Evolutionary conservation across 2,329 filamentous ascomycete genomes (phyloP).

Genomic region (Colletotrichum camelliae): DNA sequence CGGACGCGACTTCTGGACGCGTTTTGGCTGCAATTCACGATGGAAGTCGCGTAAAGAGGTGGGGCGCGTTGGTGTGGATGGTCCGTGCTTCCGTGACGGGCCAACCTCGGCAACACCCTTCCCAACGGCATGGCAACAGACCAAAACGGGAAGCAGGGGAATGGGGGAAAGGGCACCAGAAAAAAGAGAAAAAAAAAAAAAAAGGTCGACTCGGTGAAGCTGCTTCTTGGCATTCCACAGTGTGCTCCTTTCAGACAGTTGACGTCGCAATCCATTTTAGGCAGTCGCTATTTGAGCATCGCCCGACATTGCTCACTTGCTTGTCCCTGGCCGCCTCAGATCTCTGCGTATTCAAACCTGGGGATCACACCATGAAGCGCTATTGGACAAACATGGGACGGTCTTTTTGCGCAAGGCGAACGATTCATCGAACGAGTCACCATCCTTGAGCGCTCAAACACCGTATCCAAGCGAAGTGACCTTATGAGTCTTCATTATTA

Average conservation of each 20-base stretch:
- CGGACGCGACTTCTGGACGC: slow-evolving; percentile 15
- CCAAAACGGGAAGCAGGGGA: neutral
- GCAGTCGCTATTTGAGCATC: neutral
- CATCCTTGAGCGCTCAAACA: neutral
- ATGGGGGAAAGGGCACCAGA: neutral
- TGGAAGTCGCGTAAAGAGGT: slow-evolving; percentile 19
- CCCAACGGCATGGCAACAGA: neutral
- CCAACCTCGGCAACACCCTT: slow-evolving; percentile 2
- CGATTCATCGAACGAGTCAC: neutral
- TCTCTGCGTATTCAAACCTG: neutral
- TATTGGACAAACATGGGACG: neutral
- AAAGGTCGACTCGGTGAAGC: neutral
- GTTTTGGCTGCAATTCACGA: slow-evolving; percentile 9
- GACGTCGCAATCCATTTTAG: neutral
- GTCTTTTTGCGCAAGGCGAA: neutral
- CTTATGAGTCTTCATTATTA: neutral
- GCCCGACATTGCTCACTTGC: neutral
- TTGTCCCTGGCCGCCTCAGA: neutral
- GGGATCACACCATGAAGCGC: neutral
- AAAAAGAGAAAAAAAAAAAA: neutral
- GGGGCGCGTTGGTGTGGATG: neutral
- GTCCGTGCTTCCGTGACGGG: slow-evolving; percentile 4
- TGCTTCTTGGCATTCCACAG: neutral
- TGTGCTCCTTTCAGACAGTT: neutral
- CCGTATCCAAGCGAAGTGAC: neutral